Conservation (phyloP, 805 yeast genomes). For the Cyberlindnera bimundalis region DNA sequence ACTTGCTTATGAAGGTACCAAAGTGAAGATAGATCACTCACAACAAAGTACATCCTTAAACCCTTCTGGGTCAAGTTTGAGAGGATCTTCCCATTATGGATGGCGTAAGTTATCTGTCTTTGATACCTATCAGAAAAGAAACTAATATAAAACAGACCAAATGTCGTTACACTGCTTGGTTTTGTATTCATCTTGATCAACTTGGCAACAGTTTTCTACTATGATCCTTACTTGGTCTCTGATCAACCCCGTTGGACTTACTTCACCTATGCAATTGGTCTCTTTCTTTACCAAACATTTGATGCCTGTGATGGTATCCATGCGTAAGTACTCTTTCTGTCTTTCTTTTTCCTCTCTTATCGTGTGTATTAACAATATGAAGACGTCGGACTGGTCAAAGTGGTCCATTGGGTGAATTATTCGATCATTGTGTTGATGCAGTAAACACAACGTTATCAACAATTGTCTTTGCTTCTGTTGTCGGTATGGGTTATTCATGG, state of each 20-base stretch:
- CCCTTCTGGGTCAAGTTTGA: slow-evolving; percentile 81
- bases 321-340: slow-evolving; percentile 9
- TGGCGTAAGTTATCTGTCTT: slow-evolving; percentile 55
- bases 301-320: slow-evolving; percentile 97
- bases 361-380: background rate
- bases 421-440: slow-evolving; percentile 83
- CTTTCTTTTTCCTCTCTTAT: background rate
- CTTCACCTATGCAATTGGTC: slow-evolving; percentile 71
- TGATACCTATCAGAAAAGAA: too few relatives aligned
- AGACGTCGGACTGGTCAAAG: slow-evolving; percentile 85
- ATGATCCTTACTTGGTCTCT: slow-evolving; percentile 62
- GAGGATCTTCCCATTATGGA: slow-evolving; percentile 69
- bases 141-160: slow-evolving; percentile 46
- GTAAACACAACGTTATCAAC: slow-evolving; percentile 78
- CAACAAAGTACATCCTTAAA: slow-evolving; percentile 71
- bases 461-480: slow-evolving; percentile 69
- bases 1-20: slow-evolving; percentile 38
- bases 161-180: slow-evolving; percentile 80
- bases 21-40: slow-evolving; percentile 76
- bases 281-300: slow-evolving; percentile 89
- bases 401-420: slow-evolving; percentile 91
- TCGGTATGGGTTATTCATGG: slow-evolving; percentile 71
- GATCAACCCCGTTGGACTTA: slow-evolving; percentile 75
- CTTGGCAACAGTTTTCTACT: slow-evolving; percentile 60
- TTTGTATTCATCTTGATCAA: slow-evolving; percentile 66